A percentile compares a stretch with the other conserved stretches of the same genome.
Evolutionary conservation across 108 stramenopile species (phyloP).

Genomic region (Fragilaria crotonensis): DNA sequence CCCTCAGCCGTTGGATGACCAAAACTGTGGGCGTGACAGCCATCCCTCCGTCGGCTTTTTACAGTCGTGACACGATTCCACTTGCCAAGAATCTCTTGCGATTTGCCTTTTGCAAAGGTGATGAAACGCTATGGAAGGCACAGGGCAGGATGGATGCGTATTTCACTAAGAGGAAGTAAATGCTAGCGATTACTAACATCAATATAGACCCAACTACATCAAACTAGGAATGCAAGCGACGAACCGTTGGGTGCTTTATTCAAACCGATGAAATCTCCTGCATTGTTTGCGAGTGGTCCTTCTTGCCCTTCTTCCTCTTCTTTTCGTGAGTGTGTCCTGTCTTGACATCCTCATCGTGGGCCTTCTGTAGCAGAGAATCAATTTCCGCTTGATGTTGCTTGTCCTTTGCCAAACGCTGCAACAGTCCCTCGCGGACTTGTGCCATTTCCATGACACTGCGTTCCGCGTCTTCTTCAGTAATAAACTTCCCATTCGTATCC

Average conservation of each 20-base stretch:
- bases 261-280: too few relatives aligned
- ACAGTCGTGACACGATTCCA: constrained; percentile 31
- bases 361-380: neutral
- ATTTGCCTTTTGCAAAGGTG: constrained; percentile 91
- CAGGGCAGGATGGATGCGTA: constrained; percentile 13
- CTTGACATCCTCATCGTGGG: constrained; percentile 7
- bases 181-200: too few relatives aligned
- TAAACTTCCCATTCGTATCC: constrained; percentile 64
- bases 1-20: constrained; percentile 76
- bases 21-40: constrained; percentile 68
- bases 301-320: constrained; percentile 2
- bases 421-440: constrained; percentile 35
- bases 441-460: constrained; percentile 63
- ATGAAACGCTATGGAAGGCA: constrained; percentile 46
- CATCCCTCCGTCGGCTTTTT: constrained; percentile 87
- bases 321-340: constrained; percentile 1
- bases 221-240: too few relatives aligned
- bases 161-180: too few relatives aligned
- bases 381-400: constrained; percentile 2
- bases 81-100: constrained; percentile 54
- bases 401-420: constrained; percentile 41
- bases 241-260: too few relatives aligned
- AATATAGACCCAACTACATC: too few relatives aligned
- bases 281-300: too few relatives aligned
- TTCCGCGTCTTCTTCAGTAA: constrained; percentile 63